A percentile compares a stretch with the other conserved stretches of the same genome.
These are phyloP conservation scores for Physcia stellaris DNA, from an alignment of 495 filamentous ascomycete genomes.

Conservation along the genomic window DNA sequence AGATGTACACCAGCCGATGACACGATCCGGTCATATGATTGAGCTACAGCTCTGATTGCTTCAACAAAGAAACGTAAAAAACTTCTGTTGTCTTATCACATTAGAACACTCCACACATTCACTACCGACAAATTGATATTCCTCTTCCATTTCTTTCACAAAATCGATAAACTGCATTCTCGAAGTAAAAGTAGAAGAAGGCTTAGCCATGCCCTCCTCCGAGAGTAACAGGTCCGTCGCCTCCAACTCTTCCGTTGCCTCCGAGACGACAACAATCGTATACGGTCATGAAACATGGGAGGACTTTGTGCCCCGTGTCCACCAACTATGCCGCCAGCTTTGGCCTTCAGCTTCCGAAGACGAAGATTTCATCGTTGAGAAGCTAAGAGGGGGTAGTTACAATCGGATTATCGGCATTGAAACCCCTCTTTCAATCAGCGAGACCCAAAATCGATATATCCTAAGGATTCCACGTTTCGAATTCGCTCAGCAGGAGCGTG, in stretches of 20 bases:
- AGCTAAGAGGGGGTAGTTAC: background rate
- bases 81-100: no score
- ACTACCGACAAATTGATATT: no score
- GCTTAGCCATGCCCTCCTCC: no score
- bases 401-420: slow-evolving; percentile 2
- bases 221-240: no score
- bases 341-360: slow-evolving; percentile 2
- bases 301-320: background rate
- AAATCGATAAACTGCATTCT: no score
- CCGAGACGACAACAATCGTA: background rate
- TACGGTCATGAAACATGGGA: background rate
- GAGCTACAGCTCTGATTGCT: no score
- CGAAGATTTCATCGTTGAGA: slow-evolving; percentile 1
- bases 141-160: no score
- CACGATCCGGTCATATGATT: no score
- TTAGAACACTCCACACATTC: no score
- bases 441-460: background rate
- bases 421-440: background rate
- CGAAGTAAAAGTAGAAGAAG: no score
- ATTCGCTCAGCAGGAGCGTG: background rate
- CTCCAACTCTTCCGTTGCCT: background rate
- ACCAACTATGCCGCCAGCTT: background rate
- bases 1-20: no score
- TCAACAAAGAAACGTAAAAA: no score
- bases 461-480: slow-evolving; percentile 1